Conservation (phyloP, 345 rosid species). For the Bruguiera parviflora region DNA sequence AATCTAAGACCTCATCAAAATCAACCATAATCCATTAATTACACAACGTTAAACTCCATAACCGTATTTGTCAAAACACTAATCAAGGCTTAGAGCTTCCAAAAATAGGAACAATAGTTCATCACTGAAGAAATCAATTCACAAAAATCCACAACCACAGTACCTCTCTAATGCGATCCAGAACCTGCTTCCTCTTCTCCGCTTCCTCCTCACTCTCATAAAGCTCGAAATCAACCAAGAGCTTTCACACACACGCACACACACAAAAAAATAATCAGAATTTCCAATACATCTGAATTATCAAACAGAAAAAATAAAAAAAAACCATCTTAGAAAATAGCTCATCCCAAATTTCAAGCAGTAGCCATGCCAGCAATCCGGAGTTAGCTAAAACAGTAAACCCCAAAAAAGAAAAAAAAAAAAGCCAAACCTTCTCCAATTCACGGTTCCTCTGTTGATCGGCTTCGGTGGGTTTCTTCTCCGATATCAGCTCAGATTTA, state of each 20-base stretch:
- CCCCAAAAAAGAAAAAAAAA: not conserved
- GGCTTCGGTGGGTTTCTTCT: slow-evolving; percentile 62
- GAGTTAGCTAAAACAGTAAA: too few species aligned
- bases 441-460: slow-evolving; percentile 62
- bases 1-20: too few species aligned
- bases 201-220: slow-evolving; percentile 81
- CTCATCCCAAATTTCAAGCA: too few species aligned
- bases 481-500: slow-evolving; percentile 74
- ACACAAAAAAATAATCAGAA: not conserved
- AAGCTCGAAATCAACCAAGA: slow-evolving; percentile 60
- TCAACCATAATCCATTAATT: too few species aligned
- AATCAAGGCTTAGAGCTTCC: too few species aligned
- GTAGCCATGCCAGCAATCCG: too few species aligned
- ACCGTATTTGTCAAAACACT: too few species aligned
- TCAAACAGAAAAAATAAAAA: not conserved
- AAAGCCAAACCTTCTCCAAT: slow-evolving; percentile 59
- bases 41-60: too few species aligned
- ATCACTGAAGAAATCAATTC: not conserved
- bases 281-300: slow-evolving; percentile 6
- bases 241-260: slow-evolving; percentile 28
- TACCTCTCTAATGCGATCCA: slow-evolving; percentile 65
- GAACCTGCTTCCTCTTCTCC: slow-evolving; percentile 62
- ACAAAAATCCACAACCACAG: not conserved
- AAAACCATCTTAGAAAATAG: not conserved
- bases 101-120: not conserved